These are phyloP conservation scores for Neofusicoccum sp. DNA, from an alignment of 2,329 filamentous ascomycete genomes.

Conservation along the genomic window DNA sequence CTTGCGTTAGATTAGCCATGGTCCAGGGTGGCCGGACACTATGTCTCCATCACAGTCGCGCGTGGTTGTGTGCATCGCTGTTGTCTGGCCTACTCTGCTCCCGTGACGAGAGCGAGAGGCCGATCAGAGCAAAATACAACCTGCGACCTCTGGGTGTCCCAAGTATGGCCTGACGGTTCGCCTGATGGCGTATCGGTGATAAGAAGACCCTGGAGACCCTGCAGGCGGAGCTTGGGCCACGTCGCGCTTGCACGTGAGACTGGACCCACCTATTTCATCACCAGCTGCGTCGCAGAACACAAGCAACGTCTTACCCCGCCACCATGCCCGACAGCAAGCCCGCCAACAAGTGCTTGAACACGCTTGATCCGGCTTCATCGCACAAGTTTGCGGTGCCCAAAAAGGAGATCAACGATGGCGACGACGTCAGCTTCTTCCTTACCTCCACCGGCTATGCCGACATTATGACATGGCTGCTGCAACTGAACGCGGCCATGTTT, in stretches of 20 bases:
- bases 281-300: background rate
- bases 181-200: background rate
- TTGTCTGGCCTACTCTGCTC: too few species aligned
- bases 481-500: slow-evolving; percentile 85
- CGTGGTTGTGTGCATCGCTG: too few species aligned
- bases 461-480: slow-evolving; percentile 81
- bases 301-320: background rate
- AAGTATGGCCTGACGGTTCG: too few species aligned
- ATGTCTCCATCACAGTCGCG: too few species aligned
- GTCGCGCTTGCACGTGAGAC: slow-evolving; percentile 12
- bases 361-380: slow-evolving; percentile 24
- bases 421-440: slow-evolving; percentile 79
- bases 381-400: slow-evolving; percentile 61
- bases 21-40: too few species aligned
- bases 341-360: slow-evolving; percentile 24
- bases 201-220: background rate
- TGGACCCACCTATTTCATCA: slow-evolving; percentile 12
- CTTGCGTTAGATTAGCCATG: too few species aligned
- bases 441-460: slow-evolving; percentile 80
- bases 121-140: too few species aligned
- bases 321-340: slow-evolving; percentile 7
- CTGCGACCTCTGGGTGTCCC: too few species aligned
- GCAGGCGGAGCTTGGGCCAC: slow-evolving; percentile 15
- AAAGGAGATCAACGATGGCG: slow-evolving; percentile 82
- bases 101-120: too few species aligned